Base-by-base conservation (phyloP, 192 early-diverging fungal genomes). In the Rhizophagus clarus region DNA sequence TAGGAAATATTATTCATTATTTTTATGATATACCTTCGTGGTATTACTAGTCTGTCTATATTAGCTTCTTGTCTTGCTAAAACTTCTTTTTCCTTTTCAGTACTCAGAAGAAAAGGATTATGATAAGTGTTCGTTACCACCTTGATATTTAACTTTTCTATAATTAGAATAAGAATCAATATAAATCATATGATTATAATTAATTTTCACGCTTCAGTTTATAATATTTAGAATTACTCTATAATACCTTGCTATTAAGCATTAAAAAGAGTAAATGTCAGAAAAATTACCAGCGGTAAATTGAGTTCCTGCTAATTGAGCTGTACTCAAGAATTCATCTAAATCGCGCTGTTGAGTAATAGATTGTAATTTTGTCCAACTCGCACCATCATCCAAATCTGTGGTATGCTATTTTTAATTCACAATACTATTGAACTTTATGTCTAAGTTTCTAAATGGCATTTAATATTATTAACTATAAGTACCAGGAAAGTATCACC, bases 261-360 rank as follows among this genome's bases (percentile, higher is more conserved):
- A 67, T 22, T 34, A 17, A 69, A 37, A 32, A 24, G 45, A 37
- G 40, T 62, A 26, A 22, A 24, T 24, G 40, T 42, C 11, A 66
- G 12, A 11, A 42, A 12, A 71, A 77, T 82, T 85, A 88, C 92
- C 93, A 49, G 95, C 95, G 22, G 95, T 95, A 83, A 97, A 97
- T 81, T 96, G 95, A 22, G 96, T 97, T 61, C 95, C 98, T 17
- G 97, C 97, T 63, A 99, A 90, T 80, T 95, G 91, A 17, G 98
- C 98, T 15, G 96, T 97, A 80, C 89, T 93, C 80, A 99, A 88
- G 82, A 99, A 99, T 40, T 95, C 96, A 51, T 99, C 97, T 15
- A 99, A 87, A 87, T 99, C 97, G 69, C 96, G 94, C 81, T 99
- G 96, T 82, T 98, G 93, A 62, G 98, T 99, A 80, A 99, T 93